Conservation (phyloP, 176 grass and related monocot species). For the Chloris gayana region DNA sequence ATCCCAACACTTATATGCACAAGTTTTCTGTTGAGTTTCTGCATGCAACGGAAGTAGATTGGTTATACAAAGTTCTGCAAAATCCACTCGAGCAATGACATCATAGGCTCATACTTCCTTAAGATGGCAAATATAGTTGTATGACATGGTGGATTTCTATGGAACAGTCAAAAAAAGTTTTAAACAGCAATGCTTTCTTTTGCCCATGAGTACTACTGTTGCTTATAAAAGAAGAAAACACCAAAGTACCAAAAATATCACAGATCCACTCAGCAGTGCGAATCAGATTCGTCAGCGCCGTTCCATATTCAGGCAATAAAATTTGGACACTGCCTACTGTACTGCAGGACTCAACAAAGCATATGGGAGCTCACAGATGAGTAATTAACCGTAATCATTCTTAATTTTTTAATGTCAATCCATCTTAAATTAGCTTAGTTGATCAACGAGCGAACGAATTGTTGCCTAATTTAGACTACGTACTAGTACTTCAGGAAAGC, state of each 20-base stretch:
- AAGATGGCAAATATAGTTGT: neutral
- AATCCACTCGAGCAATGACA: neutral
- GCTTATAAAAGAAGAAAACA: neutral
- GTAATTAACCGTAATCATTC: neutral
- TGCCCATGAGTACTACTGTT: neutral
- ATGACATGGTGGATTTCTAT: neutral
- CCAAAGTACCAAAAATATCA: neutral
- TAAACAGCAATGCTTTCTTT: neutral
- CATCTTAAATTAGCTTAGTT: neutral
- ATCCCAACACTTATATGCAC: conserved; percentile 86
- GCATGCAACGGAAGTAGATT: conserved; percentile 26
- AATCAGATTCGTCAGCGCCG: neutral
- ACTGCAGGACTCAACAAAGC: neutral
- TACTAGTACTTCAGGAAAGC: neutral
- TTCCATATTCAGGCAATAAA: neutral
- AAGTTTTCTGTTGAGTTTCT: conserved; percentile 92
- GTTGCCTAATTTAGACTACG: neutral
- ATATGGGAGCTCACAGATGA: neutral
- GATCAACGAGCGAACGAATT: neutral
- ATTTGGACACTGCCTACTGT: neutral
- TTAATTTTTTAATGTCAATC: neutral
- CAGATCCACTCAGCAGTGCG: too few relatives aligned
- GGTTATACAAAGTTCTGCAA: neutral
- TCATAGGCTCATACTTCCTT: neutral
- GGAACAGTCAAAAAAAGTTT: neutral